A percentile compares a stretch with the other conserved stretches of the same genome.
phyloP scores from a whole-genome alignment of 352 stramenopile species.

The Globisporangium irregulare region DNA sequence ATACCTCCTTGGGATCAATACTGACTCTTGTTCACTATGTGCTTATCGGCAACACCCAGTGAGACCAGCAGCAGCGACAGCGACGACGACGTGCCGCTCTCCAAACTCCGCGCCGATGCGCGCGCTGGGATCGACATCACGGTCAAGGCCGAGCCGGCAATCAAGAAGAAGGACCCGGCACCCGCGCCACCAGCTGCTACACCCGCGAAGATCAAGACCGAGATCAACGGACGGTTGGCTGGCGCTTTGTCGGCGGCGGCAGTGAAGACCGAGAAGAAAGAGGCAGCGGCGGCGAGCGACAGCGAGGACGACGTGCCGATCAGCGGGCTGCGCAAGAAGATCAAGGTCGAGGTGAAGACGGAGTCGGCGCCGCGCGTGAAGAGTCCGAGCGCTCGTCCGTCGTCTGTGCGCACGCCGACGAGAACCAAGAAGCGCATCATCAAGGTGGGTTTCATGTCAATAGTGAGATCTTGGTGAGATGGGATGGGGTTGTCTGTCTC shows the following conservation, averaged over 20 bases:
- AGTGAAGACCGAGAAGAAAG: slow-evolving; percentile 36
- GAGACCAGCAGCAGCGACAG: slow-evolving; percentile 60
- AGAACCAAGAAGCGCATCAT: slow-evolving; percentile 59
- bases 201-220: slow-evolving; percentile 19
- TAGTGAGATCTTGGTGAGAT: slow-evolving; percentile 7
- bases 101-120: slow-evolving; percentile 44
- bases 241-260: neutral
- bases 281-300: slow-evolving; percentile 36
- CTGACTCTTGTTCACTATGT: slow-evolving; percentile 1
- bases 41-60: neutral
- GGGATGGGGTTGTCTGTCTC: neutral
- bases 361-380: slow-evolving; percentile 20
- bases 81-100: slow-evolving; percentile 77
- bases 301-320: slow-evolving; percentile 78
- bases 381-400: slow-evolving; percentile 17
- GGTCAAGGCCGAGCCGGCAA: slow-evolving; percentile 26
- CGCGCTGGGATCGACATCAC: slow-evolving; percentile 21
- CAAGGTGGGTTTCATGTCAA: slow-evolving; percentile 31
- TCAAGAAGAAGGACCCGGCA: slow-evolving; percentile 3
- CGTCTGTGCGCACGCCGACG: slow-evolving; percentile 9
- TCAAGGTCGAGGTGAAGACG: slow-evolving; percentile 41
- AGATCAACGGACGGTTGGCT: slow-evolving; percentile 10
- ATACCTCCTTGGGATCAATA: neutral
- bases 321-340: slow-evolving; percentile 60
- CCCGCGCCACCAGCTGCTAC: neutral